Base-by-base conservation (phyloP, 2,329 filamentous ascomycete genomes). In the Calcarisporium arbuscula region DNA sequence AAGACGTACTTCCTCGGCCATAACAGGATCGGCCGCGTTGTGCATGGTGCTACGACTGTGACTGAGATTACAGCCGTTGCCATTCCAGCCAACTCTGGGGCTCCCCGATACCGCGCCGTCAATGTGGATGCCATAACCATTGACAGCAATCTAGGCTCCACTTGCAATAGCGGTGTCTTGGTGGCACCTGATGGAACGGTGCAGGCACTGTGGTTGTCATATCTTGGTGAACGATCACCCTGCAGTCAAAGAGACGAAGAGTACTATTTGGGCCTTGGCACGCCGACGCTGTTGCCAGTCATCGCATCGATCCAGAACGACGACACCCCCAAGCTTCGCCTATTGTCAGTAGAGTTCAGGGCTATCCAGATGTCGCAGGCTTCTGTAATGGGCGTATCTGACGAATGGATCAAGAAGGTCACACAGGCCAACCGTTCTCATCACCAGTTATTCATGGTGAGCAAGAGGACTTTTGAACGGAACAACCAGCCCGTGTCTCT, bases 1-100 rank as follows among this genome's bases (percentile, higher is more conserved):
- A 83, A 90, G 38, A 95, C 89, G 0, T 89, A 95, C 47, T 98
- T 98, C 61, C 84, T 98, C 43, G 94, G 92, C n/a, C 94, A 95
- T 67, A 98, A 98, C 56, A 82, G 94, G 46, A 96, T 95, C 46
- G 82, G 90, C 41, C 80, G 90, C 22, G 86, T 95, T 26, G 90
- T 96, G 5, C 86, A 95, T 48, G 85, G 88, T 5, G 88, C 94
- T 49, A 96, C 92, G 0, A 87, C 84, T 0, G 88, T 98, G 11
- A 98, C 94, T 1, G 92, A 98, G 57, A 94, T 98, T 52, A 96
- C 90, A 9, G 92, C 92, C 3, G 92, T 96, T 4, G 87, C 89
- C 1, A 96, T 98, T 42, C 94, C 92, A 1, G 88, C 92, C 18
- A 96, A 94, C 60, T 82, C 85, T 1, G 80, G 87, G 2, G 90